phyloP scores from a whole-genome alignment of 1,284 basidiomycete genomes.

The Trichosporon sp. region DNA sequence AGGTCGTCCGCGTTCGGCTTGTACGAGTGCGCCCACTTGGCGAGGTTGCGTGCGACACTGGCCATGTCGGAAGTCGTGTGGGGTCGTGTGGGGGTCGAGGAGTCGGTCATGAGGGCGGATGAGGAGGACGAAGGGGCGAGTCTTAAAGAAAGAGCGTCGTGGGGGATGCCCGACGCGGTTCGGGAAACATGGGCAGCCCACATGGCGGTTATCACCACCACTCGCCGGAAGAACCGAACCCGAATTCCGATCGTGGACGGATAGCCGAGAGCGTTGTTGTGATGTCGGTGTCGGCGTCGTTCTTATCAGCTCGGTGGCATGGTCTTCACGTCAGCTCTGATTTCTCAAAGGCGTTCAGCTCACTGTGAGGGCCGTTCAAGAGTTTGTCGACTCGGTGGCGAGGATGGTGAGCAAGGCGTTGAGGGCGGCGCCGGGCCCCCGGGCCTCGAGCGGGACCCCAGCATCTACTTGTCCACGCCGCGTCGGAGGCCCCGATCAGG shows the following conservation, averaged over 20 bases:
- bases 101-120: neutral
- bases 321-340: neutral
- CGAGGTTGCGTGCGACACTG: constrained; percentile 10
- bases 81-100: neutral
- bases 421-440: neutral
- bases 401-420: neutral
- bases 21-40: constrained; percentile 9
- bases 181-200: neutral
- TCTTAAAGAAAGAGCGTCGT: neutral
- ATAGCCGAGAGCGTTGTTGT: neutral
- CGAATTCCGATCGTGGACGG: neutral
- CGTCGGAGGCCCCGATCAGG: neutral
- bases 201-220: neutral
- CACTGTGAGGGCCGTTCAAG: neutral
- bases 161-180: neutral
- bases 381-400: neutral
- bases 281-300: neutral
- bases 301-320: neutral
- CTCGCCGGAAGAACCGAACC: neutral
- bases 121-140: neutral
- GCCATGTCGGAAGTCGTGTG: neutral
- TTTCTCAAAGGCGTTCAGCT: neutral
- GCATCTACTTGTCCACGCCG: neutral
- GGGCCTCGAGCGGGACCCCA: neutral
- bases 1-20: constrained; percentile 8